Conservation (phyloP, 1,139 yeast species). For the Nakaseomyces sp. region DNA sequence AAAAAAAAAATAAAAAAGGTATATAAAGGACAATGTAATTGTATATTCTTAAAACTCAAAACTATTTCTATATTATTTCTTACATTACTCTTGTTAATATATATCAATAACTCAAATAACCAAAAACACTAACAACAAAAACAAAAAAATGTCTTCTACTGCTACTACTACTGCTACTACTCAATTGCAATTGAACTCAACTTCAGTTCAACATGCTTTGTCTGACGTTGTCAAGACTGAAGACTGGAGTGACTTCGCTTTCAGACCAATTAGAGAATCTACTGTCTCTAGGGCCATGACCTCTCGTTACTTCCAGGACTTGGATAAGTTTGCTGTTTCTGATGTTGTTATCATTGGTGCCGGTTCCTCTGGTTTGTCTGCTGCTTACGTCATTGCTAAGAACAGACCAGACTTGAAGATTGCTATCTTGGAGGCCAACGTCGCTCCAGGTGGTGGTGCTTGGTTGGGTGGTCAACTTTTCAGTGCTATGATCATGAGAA, state of each 20-base stretch:
- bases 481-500: slow-evolving; percentile 71
- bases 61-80: too few relatives aligned
- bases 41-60: too few relatives aligned
- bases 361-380: slow-evolving; percentile 69
- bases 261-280: slow-evolving; percentile 69
- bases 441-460: slow-evolving; percentile 75
- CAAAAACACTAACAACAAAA: neutral
- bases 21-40: too few relatives aligned
- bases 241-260: slow-evolving; percentile 61
- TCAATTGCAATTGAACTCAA: slow-evolving; percentile 23
- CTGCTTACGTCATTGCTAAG: slow-evolving; percentile 64
- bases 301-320: slow-evolving; percentile 60
- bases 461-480: slow-evolving; percentile 77
- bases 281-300: slow-evolving; percentile 84
- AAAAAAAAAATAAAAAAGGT: too few relatives aligned
- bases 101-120: too few relatives aligned
- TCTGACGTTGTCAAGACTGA: slow-evolving; percentile 32
- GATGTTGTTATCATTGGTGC: slow-evolving; percentile 74
- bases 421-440: slow-evolving; percentile 67
- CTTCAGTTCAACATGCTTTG: slow-evolving; percentile 32
- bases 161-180: slow-evolving; percentile 16
- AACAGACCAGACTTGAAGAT: slow-evolving; percentile 70
- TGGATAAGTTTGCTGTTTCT: slow-evolving; percentile 66
- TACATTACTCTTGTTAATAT: too few relatives aligned
- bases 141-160: slow-evolving; percentile 6